Base-by-base conservation (phyloP, 805 yeast genomes). In the Candida silvatica region DNA sequence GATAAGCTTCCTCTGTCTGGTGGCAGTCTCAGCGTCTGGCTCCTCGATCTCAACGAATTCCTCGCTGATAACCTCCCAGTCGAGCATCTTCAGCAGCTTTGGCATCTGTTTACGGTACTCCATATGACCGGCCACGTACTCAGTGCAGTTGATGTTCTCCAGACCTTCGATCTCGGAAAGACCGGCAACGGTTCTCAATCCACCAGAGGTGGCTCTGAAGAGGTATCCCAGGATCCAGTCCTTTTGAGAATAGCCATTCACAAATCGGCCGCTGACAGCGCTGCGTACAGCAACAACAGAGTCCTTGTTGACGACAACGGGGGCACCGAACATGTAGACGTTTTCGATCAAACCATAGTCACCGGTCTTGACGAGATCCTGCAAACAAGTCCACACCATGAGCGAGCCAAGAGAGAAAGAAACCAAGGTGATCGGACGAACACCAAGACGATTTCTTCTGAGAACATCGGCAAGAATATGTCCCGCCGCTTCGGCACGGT, bases 401-500 rank as follows among this genome's bases (percentile, higher is more conserved):
- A 97, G 74, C 0, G 97, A 85, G 3, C 98, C 98, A 33, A 92
- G 62, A 3, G 95, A 84, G 56, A 90, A 92, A 2, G 98, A 98
- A 19, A 92, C 84, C 9, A 92, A 61, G 0, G 97, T 90, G 1
- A 87, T 74, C 1, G 98, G 98, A 29, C 98, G 64, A 14, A 82
- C 85, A 7, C 98, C 98, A 46, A 92, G 63, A 55, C 88, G 90
- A 29, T 94, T 79, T 18, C 86, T 71, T 38, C 88, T 74, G 28
- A 92, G 62, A 0, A 96, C 86, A 54, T 92, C 97, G 0, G 98
- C 97, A 34, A 92, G 58, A 30, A 92, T 77, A 37, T 76, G 64
- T 4, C 98, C 98, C 0, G 97, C 95, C 29, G 87, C 71, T 97
- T 97, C 90, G 0, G 98, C 98, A 40, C 98, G 70, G 56, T 90